Conservation (phyloP, 768 basidiomycete genomes). For the Butyriboletus loyo region DNA sequence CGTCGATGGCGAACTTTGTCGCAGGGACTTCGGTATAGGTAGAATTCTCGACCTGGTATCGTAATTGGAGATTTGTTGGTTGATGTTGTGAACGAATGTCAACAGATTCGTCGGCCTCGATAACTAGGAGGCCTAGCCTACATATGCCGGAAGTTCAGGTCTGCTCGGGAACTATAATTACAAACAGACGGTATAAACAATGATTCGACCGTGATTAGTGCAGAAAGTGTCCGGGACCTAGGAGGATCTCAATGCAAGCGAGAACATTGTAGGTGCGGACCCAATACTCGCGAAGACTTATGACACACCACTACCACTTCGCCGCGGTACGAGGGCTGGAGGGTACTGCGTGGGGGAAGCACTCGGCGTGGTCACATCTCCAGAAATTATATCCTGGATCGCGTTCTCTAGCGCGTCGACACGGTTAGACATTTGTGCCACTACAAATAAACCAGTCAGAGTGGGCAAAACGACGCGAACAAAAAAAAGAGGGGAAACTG, state of each 20-base stretch:
- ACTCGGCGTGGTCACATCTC: slow-evolving; percentile 50
- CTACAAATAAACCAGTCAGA: slow-evolving; percentile 39
- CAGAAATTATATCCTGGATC: slow-evolving; percentile 90
- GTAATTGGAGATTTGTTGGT: slow-evolving; percentile 7
- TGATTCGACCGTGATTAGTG: slow-evolving; percentile 16
- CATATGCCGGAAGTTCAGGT: background rate
- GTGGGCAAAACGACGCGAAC: background rate
- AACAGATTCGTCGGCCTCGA: background rate
- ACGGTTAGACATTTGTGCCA: slow-evolving; percentile 89
- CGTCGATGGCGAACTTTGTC: slow-evolving; percentile 7
- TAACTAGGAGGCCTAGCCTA: background rate
- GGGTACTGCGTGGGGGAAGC: slow-evolving; percentile 53
- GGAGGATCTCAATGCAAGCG: slow-evolving; percentile 13
- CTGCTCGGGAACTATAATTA: slow-evolving; percentile 8
- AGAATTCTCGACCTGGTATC: slow-evolving; percentile 1
- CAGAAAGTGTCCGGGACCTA: slow-evolving; percentile 13
- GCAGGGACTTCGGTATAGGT: slow-evolving; percentile 6
- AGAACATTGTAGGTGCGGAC: slow-evolving; percentile 8
- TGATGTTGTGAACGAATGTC: background rate
- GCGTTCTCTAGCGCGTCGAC: slow-evolving; percentile 88
- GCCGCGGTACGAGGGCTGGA: slow-evolving; percentile 36
- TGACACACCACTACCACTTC: slow-evolving; percentile 38
- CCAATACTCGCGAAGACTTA: slow-evolving; percentile 12
- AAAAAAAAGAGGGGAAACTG: slow-evolving; percentile 28
- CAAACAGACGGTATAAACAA: slow-evolving; percentile 8